Conservation (phyloP, 495 filamentous ascomycete genomes). For the Usnea hakonensis region DNA sequence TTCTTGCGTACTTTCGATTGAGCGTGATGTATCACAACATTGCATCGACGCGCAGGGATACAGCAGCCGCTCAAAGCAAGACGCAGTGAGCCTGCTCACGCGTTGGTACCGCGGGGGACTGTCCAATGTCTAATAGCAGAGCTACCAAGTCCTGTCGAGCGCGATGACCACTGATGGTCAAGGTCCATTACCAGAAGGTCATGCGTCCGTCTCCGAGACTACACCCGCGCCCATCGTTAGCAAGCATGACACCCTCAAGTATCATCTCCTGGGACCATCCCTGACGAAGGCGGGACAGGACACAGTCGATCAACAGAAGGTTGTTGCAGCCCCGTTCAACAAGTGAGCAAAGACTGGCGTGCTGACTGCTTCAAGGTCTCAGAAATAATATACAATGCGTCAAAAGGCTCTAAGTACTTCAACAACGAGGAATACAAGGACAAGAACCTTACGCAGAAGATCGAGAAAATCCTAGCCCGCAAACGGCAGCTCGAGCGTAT, state of each 20-base stretch:
- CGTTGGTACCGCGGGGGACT: neutral
- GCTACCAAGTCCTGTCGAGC: neutral
- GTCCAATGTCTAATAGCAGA: neutral
- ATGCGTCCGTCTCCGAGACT: neutral
- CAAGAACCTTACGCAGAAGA: conserved; percentile 76
- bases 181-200: neutral
- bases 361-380: conserved; percentile 54
- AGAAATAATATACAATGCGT: conserved; percentile 94
- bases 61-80: neutral
- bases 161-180: conserved; percentile 12
- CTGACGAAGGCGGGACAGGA: conserved; percentile 93
- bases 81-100: neutral
- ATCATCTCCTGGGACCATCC: conserved; percentile 79
- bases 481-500: conserved; percentile 71
- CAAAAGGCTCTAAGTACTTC: conserved; percentile 95
- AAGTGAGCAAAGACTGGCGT: too few species aligned
- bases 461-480: conserved; percentile 66
- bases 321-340: conserved; percentile 23
- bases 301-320: conserved; percentile 83
- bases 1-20: too few species aligned
- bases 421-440: conserved; percentile 81
- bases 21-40: too few species aligned
- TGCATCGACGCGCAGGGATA: neutral
- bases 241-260: conserved; percentile 52
- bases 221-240: neutral